These are phyloP conservation scores for Pneumocystis sp. DNA, from an alignment of 1,139 yeast genomes.

Conservation along the genomic window DNA sequence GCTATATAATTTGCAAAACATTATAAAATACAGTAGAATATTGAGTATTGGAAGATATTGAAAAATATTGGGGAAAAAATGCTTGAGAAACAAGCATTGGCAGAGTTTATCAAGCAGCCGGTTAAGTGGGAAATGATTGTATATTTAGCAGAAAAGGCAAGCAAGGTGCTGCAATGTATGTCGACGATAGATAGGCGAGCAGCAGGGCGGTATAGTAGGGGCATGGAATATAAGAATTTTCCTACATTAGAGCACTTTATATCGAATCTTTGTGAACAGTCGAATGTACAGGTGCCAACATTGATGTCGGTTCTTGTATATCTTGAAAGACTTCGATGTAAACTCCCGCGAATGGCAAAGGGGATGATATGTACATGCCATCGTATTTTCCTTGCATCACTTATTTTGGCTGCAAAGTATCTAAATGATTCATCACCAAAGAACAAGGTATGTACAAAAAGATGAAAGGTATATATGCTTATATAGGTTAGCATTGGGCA, in stretches of 20 bases:
- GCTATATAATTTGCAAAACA: no score
- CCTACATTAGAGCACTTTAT: slow-evolving; percentile 51
- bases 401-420: slow-evolving; percentile 77
- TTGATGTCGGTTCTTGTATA: slow-evolving; percentile 82
- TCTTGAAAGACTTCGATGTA: slow-evolving; percentile 55
- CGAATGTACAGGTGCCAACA: slow-evolving; percentile 91
- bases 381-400: slow-evolving; percentile 74
- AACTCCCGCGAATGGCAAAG: slow-evolving; percentile 74
- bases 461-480: background rate
- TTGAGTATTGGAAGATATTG: no score
- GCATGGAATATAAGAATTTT: slow-evolving; percentile 16
- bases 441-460: slow-evolving; percentile 34
- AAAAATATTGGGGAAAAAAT: background rate
- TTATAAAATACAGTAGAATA: no score
- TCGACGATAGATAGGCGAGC: slow-evolving; percentile 21
- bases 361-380: slow-evolving; percentile 93
- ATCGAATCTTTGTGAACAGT: slow-evolving; percentile 51
- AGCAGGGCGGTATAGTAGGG: slow-evolving; percentile 35
- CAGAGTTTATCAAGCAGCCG: slow-evolving; percentile 58
- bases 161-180: slow-evolving; percentile 52
- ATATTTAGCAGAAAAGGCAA: slow-evolving; percentile 65
- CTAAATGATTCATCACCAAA: slow-evolving; percentile 87
- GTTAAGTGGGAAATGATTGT: slow-evolving; percentile 67
- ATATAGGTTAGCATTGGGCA: slow-evolving; percentile 54
- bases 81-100: slow-evolving; percentile 36